Conservation (phyloP, 441 rosid genomes). For the Manihot esculenta region DNA sequence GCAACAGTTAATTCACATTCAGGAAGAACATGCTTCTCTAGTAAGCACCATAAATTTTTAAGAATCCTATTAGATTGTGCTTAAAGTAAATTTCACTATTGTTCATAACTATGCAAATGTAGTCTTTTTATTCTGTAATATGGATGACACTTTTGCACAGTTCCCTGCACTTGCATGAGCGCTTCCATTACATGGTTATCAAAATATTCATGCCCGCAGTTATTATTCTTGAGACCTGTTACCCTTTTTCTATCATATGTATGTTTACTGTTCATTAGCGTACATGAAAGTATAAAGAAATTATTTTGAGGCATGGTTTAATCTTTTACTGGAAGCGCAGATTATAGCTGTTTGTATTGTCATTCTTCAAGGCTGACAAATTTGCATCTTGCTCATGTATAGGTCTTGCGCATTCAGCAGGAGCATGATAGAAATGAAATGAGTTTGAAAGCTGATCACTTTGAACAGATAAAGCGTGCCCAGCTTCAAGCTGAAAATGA, state of each 20-base stretch:
- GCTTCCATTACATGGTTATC: constrained; percentile 6
- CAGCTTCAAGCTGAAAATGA: constrained; percentile 68
- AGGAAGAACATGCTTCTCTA: constrained; percentile 68
- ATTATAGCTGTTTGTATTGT: constrained; percentile 1
- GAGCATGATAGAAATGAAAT: constrained; percentile 54
- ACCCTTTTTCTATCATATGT: background rate
- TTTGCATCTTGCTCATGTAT: constrained; percentile 16
- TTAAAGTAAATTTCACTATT: background rate
- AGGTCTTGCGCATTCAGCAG: constrained; percentile 52
- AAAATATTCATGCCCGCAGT: background rate
- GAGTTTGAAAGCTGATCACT: constrained; percentile 51
- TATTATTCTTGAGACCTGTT: background rate
- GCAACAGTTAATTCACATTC: constrained; percentile 41
- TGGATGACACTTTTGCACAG: background rate
- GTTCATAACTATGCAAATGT: background rate
- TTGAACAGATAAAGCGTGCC: constrained; percentile 54
- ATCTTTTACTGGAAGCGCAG: constrained; percentile 10
- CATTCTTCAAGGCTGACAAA: constrained; percentile 12
- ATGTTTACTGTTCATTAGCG: background rate
- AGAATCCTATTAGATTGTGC: constrained; percentile 9
- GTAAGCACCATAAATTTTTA: constrained; percentile 40
- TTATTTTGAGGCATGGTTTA: background rate
- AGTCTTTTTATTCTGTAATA: background rate
- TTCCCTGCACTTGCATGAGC: background rate
- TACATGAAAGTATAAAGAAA: background rate